Conservation (phyloP, 225 moss, liverwort and hornwort species). For the Straminergon stramineum region DNA sequence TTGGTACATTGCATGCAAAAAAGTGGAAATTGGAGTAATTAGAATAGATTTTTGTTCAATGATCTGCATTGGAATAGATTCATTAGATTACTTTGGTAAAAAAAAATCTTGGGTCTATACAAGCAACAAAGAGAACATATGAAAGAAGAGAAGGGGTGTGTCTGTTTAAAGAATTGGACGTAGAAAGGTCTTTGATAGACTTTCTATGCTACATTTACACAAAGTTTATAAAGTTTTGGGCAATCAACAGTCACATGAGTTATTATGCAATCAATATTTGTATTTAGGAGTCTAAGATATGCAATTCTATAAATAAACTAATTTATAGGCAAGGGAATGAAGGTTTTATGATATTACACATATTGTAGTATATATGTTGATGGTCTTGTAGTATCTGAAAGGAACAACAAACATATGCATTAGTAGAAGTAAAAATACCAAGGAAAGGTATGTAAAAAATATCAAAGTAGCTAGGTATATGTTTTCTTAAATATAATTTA, state of each 20-base stretch:
- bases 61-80: background rate
- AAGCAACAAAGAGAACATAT: background rate
- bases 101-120: too few relatives aligned
- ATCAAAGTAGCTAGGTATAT: background rate
- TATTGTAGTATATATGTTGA: background rate
- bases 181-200: background rate
- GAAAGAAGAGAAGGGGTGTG: background rate
- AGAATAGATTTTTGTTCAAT: background rate
- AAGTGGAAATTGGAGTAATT: background rate
- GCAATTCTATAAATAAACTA: too few relatives aligned
- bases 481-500: background rate
- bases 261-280: background rate
- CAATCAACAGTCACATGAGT: background rate
- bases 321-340: background rate
- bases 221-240: background rate
- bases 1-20: background rate
- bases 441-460: background rate
- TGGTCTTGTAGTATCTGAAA: rapidly evolving
- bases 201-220: background rate
- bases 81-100: background rate
- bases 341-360: too few relatives aligned
- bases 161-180: background rate
- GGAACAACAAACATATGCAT: rapidly evolving
- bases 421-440: background rate
- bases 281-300: rapidly evolving